A percentile compares a stretch with the other conserved stretches of the same genome.
Evolutionary conservation across 2,329 filamentous ascomycete genomes (phyloP).

Genomic region (Nemania serpens): DNA sequence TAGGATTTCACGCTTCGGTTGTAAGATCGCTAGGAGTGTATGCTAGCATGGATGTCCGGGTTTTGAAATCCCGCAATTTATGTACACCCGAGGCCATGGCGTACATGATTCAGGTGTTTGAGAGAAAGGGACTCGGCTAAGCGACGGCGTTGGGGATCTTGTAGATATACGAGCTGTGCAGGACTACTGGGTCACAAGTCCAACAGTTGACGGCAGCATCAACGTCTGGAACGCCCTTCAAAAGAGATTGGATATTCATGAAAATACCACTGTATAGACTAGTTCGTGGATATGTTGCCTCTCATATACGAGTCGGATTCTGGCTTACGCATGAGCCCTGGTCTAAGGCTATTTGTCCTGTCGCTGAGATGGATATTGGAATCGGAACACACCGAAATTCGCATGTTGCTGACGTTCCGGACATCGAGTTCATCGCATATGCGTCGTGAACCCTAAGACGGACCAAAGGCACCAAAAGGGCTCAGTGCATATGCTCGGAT

Average conservation of each 20-base stretch:
- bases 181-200: neutral
- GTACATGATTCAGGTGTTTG: neutral
- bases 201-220: neutral
- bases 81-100: neutral
- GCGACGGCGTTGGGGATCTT: slow-evolving; percentile 12
- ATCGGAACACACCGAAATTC: no score
- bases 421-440: no score
- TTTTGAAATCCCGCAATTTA: neutral
- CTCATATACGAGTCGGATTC: no score
- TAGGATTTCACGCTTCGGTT: neutral
- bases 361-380: no score
- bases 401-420: no score
- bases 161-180: slow-evolving; percentile 1
- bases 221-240: neutral
- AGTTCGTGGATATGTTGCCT: no score
- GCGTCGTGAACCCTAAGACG: no score
- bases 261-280: neutral
- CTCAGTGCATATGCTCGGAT: no score
- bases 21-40: neutral
- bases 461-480: no score
- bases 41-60: neutral
- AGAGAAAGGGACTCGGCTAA: neutral
- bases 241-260: neutral
- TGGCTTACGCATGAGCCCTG: no score
- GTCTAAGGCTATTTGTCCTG: no score